Percentiles rank a stretch among this genome's conserved stretches.
Evolutionary conservation across 2,329 filamentous ascomycete species (phyloP).

Genomic region (Fusarium continuum): DNA sequence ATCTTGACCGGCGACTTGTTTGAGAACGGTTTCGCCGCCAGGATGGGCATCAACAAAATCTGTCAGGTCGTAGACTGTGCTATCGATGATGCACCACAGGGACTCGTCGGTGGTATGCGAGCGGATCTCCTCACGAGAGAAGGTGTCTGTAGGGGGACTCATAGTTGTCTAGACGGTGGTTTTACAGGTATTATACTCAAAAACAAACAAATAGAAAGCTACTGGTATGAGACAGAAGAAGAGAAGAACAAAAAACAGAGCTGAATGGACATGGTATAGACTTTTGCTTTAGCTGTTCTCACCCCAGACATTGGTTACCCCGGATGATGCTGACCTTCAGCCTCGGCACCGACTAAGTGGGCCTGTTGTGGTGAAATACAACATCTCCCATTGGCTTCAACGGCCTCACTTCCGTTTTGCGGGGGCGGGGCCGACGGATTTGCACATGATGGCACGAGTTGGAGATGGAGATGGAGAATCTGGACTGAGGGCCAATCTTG

Average conservation of each 20-base stretch:
- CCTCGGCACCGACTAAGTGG: slow-evolving; percentile 39
- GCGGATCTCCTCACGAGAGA: slow-evolving; percentile 72
- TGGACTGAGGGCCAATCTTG: background rate
- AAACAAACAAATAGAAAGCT: background rate
- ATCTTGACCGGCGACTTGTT: slow-evolving; percentile 82
- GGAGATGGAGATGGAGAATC: no score
- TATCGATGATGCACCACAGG: slow-evolving; percentile 86
- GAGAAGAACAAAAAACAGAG: background rate
- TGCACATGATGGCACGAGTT: slow-evolving; percentile 23
- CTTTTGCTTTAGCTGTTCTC: background rate
- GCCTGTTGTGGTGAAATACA: slow-evolving; percentile 24
- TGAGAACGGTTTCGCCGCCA: slow-evolving; percentile 80
- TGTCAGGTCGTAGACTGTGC: slow-evolving; percentile 85
- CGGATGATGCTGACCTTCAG: slow-evolving; percentile 24
- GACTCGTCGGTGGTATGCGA: slow-evolving; percentile 80
- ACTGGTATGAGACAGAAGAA: background rate
- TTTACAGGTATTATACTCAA: background rate
- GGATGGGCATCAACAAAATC: slow-evolving; percentile 89
- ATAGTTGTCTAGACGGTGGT: slow-evolving; percentile 9
- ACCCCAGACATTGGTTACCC: slow-evolving; percentile 15
- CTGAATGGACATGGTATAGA: background rate
- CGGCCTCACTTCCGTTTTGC: slow-evolving; percentile 33
- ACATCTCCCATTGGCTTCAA: slow-evolving; percentile 12
- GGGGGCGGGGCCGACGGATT: slow-evolving; percentile 34
- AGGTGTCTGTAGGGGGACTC: slow-evolving; percentile 57